A percentile compares a stretch with the other conserved stretches of the same genome.
These are phyloP conservation scores for Aspergillus felis DNA, from an alignment of 2,329 filamentous ascomycete genomes.

Conservation along the genomic window DNA sequence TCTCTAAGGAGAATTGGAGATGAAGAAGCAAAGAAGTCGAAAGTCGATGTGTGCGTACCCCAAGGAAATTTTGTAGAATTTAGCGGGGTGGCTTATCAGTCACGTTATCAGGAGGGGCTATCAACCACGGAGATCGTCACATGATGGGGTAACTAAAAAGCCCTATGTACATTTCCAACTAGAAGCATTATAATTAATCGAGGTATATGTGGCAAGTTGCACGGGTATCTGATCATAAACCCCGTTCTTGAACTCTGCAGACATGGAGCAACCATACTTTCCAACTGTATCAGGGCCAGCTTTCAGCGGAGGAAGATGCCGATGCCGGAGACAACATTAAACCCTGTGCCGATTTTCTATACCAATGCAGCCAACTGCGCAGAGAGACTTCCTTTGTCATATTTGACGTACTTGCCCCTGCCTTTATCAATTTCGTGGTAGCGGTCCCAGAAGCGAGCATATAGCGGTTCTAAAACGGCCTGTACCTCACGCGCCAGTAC, in stretches of 20 bases:
- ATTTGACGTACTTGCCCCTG: constrained; percentile 97
- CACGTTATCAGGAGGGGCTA: constrained; percentile 31
- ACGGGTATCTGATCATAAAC: background rate
- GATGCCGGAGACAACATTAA: constrained; percentile 4
- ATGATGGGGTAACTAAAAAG: background rate
- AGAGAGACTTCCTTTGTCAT: constrained; percentile 80
- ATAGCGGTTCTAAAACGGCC: constrained; percentile 87
- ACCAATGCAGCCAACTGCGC: constrained; percentile 51
- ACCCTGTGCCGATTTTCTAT: constrained; percentile 7
- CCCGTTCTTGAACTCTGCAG: background rate
- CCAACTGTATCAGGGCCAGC: background rate
- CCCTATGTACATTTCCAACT: background rate
- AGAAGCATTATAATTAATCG: background rate
- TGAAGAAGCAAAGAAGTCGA: constrained; percentile 7
- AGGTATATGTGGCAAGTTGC: background rate
- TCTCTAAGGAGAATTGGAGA: constrained; percentile 18
- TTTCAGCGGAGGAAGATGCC: constrained; percentile 1
- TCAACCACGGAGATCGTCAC: background rate
- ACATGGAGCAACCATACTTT: background rate
- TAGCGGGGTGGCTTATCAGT: constrained; percentile 36
- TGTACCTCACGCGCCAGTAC: constrained; percentile 81
- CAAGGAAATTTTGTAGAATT: constrained; percentile 27
- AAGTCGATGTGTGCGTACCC: constrained; percentile 17
- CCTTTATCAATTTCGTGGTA: constrained; percentile 98
- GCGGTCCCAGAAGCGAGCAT: constrained; percentile 91